A percentile compares a stretch with the other conserved stretches of the same genome.
Conservation (phyloP, 2,329 filamentous ascomycete genomes). For the Pestalotiopsis fici region DNA sequence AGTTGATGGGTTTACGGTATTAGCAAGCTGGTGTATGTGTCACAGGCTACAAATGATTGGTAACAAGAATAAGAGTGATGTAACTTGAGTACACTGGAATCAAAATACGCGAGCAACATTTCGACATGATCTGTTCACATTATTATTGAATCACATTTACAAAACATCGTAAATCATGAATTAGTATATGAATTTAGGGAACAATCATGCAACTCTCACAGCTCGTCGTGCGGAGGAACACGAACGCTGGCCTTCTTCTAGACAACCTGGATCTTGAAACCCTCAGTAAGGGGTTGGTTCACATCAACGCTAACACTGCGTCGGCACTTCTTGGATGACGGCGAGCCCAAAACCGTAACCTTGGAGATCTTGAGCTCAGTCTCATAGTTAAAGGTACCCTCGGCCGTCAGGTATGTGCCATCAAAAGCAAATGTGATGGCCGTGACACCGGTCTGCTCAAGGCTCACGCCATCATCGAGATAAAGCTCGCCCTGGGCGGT, state of each 20-base stretch:
- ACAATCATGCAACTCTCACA: neutral
- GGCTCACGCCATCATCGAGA: constrained; percentile 73
- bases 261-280: constrained; percentile 1
- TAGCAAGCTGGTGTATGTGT: neutral
- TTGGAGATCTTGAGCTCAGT: constrained; percentile 44
- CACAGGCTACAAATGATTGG: neutral
- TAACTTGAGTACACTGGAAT: no score
- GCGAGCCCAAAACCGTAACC: constrained; percentile 45
- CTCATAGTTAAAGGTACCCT: constrained; percentile 56
- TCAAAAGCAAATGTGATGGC: constrained; percentile 62
- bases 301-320: neutral
- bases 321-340: neutral
- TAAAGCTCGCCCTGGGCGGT: constrained; percentile 70
- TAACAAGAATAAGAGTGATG: neutral
- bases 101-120: no score
- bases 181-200: neutral
- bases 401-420: constrained; percentile 48
- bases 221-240: neutral
- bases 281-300: constrained; percentile 1
- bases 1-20: neutral
- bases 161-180: neutral
- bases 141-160: neutral
- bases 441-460: constrained; percentile 59
- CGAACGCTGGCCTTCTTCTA: neutral
- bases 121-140: no score